Percentiles rank a stretch among this genome's conserved stretches.
phyloP scores from a whole-genome alignment of 345 rosid genomes.

The Trapa incisa region DNA sequence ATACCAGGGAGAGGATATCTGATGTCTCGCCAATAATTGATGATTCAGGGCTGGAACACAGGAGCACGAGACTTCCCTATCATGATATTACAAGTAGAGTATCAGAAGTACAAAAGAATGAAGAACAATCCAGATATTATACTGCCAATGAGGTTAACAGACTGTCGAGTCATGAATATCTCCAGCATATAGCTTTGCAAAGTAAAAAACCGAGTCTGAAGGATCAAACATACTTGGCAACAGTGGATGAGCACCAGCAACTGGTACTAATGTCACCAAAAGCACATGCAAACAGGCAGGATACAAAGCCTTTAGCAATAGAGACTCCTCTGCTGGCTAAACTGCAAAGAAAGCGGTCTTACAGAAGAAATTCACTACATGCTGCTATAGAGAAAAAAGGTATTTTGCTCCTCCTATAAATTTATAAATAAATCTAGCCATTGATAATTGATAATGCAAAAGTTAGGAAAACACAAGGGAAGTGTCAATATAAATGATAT shows the following conservation, averaged over 20 bases:
- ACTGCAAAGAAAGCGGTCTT: not conserved
- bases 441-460: not conserved
- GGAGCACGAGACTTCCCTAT: not conserved
- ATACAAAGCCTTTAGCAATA: no score
- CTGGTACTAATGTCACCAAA: no score
- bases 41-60: conserved; percentile 6
- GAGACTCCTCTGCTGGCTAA: not conserved
- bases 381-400: conserved; percentile 2
- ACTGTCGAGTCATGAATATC: conserved; percentile 1
- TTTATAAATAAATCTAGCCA: not conserved
- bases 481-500: not conserved
- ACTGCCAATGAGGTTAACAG: conserved; percentile 2
- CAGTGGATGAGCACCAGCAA: no score
- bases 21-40: not conserved
- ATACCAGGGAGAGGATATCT: conserved; percentile 3
- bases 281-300: no score
- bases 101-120: not conserved
- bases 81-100: not conserved
- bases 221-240: not conserved
- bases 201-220: not conserved
- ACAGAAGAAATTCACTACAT: not conserved
- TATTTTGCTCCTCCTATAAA: not conserved
- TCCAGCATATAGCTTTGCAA: conserved; percentile 6
- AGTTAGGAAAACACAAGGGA: not conserved
- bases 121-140: not conserved